Percentiles rank a stretch among this genome's conserved stretches.
Conservation (phyloP, 23 red algal species). For the Gracilaria gracilis region DNA sequence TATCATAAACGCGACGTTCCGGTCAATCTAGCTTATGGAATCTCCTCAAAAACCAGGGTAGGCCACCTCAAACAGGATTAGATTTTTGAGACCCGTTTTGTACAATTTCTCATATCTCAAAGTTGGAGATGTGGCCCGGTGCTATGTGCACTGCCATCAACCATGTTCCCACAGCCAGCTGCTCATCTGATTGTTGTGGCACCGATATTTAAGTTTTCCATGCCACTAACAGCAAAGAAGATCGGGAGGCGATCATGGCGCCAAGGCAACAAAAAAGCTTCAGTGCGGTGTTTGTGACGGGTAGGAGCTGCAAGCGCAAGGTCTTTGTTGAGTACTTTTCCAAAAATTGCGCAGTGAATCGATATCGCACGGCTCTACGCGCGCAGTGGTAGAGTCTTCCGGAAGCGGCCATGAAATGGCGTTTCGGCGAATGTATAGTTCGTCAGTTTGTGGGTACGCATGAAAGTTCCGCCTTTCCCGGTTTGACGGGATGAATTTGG, state of each 20-base stretch:
- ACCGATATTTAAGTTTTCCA: no score
- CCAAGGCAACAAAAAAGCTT: conserved; percentile 53
- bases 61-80: no score
- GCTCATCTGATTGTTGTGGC: no score
- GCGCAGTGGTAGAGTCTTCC: conserved; percentile 14
- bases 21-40: background rate
- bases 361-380: conserved; percentile 15
- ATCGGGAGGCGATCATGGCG: conserved; percentile 62
- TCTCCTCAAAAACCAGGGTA: no score
- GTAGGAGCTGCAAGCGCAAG: background rate
- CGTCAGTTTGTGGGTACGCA: conserved; percentile 63
- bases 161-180: no score
- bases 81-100: background rate
- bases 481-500: conserved; percentile 20
- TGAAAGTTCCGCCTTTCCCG: conserved; percentile 33
- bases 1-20: background rate
- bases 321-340: conserved; percentile 17
- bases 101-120: conserved; percentile 4
- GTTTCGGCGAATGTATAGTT: conserved; percentile 64
- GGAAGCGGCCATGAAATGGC: conserved; percentile 25
- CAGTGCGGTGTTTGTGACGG: background rate
- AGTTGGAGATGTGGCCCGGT: background rate
- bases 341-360: conserved; percentile 46
- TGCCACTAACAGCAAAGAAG: conserved; percentile 43
- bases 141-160: no score